Conservation (phyloP, 1,139 yeast species). For the Williopsis jadinii region DNA sequence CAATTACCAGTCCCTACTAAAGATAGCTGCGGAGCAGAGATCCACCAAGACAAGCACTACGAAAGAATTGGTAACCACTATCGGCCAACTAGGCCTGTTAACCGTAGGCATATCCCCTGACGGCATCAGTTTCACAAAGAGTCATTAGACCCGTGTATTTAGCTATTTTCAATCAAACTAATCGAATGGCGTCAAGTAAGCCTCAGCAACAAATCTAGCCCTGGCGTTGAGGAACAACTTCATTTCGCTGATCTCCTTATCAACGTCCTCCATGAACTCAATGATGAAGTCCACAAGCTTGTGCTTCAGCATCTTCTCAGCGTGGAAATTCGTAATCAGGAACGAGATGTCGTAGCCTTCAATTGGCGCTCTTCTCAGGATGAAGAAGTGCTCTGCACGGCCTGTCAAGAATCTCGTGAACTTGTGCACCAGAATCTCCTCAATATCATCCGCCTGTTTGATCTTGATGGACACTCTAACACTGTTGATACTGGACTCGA, state of each 20-base stretch:
- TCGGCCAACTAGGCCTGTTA: conserved; percentile 2
- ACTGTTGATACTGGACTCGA: conserved; percentile 91
- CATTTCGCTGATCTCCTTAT: conserved; percentile 97
- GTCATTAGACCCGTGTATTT: too few species aligned
- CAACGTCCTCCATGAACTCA: conserved; percentile 99
- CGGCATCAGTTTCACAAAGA: conserved; percentile 1
- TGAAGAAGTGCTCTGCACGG: conserved; percentile 91
- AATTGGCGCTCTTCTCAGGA: conserved; percentile 86
- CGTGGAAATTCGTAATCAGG: conserved; percentile 87
- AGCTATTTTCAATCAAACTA: conserved; percentile 18
- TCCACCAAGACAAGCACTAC: not conserved
- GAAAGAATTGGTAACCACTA: conserved; percentile 1
- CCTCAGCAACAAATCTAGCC: conserved; percentile 97
- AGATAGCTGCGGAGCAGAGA: conserved; percentile 1
- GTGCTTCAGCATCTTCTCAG: conserved; percentile 92
- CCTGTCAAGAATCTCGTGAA: conserved; percentile 90
- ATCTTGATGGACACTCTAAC: conserved; percentile 84
- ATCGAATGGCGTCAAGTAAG: conserved; percentile 74
- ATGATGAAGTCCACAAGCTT: conserved; percentile 93
- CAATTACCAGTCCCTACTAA: conserved; percentile 2
- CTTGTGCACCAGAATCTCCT: conserved; percentile 86
- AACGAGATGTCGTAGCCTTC: conserved; percentile 91
- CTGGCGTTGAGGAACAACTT: conserved; percentile 93
- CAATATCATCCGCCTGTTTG: conserved; percentile 97
- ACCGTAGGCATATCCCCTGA: not conserved